These are phyloP conservation scores for Acanthamoeba triangularis DNA, from an alignment of 208 protist species.

Conservation along the genomic window DNA sequence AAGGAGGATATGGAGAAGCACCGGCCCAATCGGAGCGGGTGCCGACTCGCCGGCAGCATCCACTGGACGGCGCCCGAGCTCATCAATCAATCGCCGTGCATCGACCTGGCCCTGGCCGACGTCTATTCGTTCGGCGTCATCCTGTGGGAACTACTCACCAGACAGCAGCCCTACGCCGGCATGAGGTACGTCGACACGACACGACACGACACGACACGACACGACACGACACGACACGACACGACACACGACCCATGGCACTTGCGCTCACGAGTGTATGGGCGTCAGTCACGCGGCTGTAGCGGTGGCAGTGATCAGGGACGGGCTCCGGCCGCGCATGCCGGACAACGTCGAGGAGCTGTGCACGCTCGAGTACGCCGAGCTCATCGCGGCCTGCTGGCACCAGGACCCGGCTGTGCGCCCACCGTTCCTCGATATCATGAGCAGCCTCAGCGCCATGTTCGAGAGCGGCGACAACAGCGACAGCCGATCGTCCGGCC, in stretches of 20 bases:
- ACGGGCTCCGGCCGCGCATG: not conserved
- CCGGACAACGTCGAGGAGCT: slow-evolving; percentile 10
- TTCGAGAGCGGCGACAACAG: not conserved
- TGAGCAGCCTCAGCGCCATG: not conserved
- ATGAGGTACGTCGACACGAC: not conserved
- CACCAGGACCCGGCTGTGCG: not conserved
- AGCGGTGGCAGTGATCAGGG: not conserved
- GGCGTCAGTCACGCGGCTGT: not conserved
- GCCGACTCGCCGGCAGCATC: not conserved
- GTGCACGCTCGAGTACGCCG: not conserved
- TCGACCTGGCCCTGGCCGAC: slow-evolving; percentile 73
- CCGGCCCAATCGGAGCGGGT: not conserved
- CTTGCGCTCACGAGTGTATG: not conserved
- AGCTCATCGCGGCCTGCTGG: slow-evolving; percentile 5
- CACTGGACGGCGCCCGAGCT: slow-evolving; percentile 34
- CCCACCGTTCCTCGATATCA: not conserved
- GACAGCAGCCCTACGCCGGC: slow-evolving; percentile 24
- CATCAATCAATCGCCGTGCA: not conserved
- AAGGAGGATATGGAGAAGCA: slow-evolving; percentile 46
- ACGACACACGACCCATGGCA: not conserved
- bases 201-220: not conserved
- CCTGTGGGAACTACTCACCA: slow-evolving; percentile 85
- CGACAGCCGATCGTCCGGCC: not conserved
- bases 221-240: not conserved
- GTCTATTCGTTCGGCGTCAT: slow-evolving; percentile 89